These are phyloP conservation scores for Pichia sp. DNA, from an alignment of 1,139 yeast species.

Conservation along the genomic window DNA sequence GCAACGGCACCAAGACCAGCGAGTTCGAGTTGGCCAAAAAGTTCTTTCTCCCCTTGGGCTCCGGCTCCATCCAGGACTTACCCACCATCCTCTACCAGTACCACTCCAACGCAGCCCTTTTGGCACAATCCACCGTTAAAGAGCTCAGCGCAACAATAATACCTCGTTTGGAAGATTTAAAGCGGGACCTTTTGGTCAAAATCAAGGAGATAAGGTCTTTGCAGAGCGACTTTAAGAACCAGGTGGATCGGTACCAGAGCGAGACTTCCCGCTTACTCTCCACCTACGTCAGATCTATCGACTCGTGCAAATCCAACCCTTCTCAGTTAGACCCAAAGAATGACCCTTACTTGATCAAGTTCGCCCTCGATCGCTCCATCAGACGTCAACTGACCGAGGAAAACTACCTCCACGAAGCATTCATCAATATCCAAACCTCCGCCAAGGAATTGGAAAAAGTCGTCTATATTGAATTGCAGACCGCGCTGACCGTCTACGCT, in stretches of 20 bases:
- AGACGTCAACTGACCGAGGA: slow-evolving; percentile 78
- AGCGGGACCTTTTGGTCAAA: slow-evolving; percentile 76
- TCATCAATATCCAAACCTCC: slow-evolving; percentile 76
- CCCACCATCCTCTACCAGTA: slow-evolving; percentile 70
- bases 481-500: slow-evolving; percentile 70
- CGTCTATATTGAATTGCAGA: slow-evolving; percentile 81
- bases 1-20: slow-evolving; percentile 23
- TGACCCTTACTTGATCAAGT: slow-evolving; percentile 81
- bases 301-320: slow-evolving; percentile 34
- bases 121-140: slow-evolving; percentile 64
- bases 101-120: slow-evolving; percentile 68
- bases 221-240: slow-evolving; percentile 78
- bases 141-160: slow-evolving; percentile 66
- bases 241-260: slow-evolving; percentile 61
- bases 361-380: slow-evolving; percentile 70
- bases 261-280: slow-evolving; percentile 55
- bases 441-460: slow-evolving; percentile 88
- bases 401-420: slow-evolving; percentile 83
- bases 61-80: slow-evolving; percentile 77
- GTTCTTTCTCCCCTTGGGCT: slow-evolving; percentile 69
- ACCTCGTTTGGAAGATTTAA: slow-evolving; percentile 81
- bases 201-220: slow-evolving; percentile 82
- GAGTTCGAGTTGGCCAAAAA: slow-evolving; percentile 39
- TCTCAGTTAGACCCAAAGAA: slow-evolving; percentile 39
- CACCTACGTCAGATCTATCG: slow-evolving; percentile 46